Percentiles rank a stretch among this genome's conserved stretches.
Evolutionary conservation across 2,329 filamentous ascomycete species (phyloP).

Genomic region (Phialophora tarda): DNA sequence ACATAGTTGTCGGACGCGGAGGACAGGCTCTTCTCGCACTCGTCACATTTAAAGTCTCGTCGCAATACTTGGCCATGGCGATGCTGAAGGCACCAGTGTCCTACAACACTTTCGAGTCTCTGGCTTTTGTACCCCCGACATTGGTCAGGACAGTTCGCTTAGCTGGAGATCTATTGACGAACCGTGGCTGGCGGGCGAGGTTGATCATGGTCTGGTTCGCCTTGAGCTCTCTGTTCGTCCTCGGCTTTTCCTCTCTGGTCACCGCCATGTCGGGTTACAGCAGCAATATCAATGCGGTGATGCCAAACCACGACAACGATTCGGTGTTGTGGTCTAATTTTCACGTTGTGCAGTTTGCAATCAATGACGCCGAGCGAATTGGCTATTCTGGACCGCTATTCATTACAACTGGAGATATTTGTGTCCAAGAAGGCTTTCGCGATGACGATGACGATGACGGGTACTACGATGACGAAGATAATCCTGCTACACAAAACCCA

Average conservation of each 20-base stretch:
- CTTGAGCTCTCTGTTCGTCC: constrained; percentile 43
- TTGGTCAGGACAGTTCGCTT: constrained; percentile 41
- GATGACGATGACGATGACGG: constrained; percentile 20
- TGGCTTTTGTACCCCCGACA: constrained; percentile 43
- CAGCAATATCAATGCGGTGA: constrained; percentile 39
- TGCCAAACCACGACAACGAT: constrained; percentile 39
- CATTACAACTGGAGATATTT: constrained; percentile 20
- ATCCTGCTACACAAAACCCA: not conserved
- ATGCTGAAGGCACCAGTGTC: constrained; percentile 46
- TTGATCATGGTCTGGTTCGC: constrained; percentile 44
- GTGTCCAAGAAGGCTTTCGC: constrained; percentile 22
- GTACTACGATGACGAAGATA: not conserved
- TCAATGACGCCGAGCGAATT: constrained; percentile 32
- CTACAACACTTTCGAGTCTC: constrained; percentile 45
- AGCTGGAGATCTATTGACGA: constrained; percentile 40
- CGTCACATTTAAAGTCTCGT: constrained; percentile 44
- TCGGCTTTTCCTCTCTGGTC: constrained; percentile 44
- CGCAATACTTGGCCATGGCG: constrained; percentile 43
- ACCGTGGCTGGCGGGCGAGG: constrained; percentile 35
- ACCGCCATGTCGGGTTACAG: constrained; percentile 49
- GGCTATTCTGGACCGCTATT: constrained; percentile 26
- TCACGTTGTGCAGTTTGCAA: constrained; percentile 34
- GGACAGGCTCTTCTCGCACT: constrained; percentile 44
- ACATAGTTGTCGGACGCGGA: constrained; percentile 44
- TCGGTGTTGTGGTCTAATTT: constrained; percentile 40